Conservation (phyloP, 148 eudicot genomes). For the Rhododendron molle region DNA sequence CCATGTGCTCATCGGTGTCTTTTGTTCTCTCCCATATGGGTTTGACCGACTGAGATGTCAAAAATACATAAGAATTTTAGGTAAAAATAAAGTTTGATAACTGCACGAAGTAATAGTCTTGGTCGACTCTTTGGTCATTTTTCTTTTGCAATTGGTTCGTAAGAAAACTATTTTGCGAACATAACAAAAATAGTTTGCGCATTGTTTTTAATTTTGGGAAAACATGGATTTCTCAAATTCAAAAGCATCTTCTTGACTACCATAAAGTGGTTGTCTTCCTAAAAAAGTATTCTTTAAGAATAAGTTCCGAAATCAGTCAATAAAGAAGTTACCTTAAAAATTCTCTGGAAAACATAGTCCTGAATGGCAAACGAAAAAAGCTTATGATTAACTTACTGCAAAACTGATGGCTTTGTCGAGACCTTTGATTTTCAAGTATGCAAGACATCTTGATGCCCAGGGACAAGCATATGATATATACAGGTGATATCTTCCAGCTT, state of each 20-base stretch:
- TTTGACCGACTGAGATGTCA: constrained; percentile 55
- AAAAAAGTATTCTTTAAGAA: neutral
- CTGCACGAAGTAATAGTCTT: neutral
- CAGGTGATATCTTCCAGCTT: constrained; percentile 84
- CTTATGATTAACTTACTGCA: constrained; percentile 36
- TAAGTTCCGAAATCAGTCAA: neutral
- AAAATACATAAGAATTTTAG: neutral
- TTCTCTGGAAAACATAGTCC: neutral
- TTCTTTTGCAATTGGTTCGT: neutral
- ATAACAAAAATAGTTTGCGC: neutral
- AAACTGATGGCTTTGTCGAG: constrained; percentile 73
- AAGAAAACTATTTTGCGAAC: neutral
- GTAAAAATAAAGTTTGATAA: neutral
- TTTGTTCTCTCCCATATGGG: constrained; percentile 74
- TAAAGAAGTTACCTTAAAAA: neutral
- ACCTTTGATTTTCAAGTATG: constrained; percentile 73
- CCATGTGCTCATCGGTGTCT: constrained; percentile 75
- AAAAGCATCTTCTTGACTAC: neutral
- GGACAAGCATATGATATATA: constrained; percentile 95
- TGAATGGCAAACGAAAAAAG: neutral
- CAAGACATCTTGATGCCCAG: constrained; percentile 84
- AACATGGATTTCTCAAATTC: neutral
- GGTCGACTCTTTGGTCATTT: neutral
- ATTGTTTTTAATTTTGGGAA: neutral
- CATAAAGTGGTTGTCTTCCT: neutral